These are phyloP conservation scores for Fusarium sp. DNA, from an alignment of 2,329 filamentous ascomycete species.

Conservation along the genomic window DNA sequence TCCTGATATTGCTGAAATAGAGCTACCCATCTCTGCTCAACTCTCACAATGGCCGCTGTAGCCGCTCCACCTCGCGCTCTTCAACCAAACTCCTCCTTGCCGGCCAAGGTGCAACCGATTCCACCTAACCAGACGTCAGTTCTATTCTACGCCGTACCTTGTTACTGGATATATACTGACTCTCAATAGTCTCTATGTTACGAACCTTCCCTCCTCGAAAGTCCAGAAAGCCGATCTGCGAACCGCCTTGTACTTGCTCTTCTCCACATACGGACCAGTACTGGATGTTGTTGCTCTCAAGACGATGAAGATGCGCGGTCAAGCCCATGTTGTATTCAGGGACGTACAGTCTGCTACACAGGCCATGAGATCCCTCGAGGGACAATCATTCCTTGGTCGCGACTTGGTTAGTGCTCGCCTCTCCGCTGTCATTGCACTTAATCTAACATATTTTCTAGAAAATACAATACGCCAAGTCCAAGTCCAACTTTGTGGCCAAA, in stretches of 20 bases:
- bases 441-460: slow-evolving; percentile 68
- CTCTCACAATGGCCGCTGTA: slow-evolving; percentile 53
- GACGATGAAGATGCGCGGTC: slow-evolving; percentile 93
- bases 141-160: slow-evolving; percentile 20
- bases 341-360: slow-evolving; percentile 94
- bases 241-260: slow-evolving; percentile 90
- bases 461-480: slow-evolving; percentile 91
- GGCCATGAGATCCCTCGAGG: slow-evolving; percentile 90
- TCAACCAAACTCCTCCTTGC: slow-evolving; percentile 59
- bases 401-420: slow-evolving; percentile 76
- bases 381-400: slow-evolving; percentile 86
- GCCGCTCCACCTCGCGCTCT: slow-evolving; percentile 58
- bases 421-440: not conserved
- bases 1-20: not conserved
- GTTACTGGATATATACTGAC: slow-evolving; percentile 14
- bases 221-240: slow-evolving; percentile 90
- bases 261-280: slow-evolving; percentile 93
- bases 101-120: slow-evolving; percentile 67
- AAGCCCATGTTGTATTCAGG: slow-evolving; percentile 92
- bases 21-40: not conserved
- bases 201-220: slow-evolving; percentile 88
- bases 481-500: slow-evolving; percentile 90
- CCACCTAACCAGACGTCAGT: slow-evolving; percentile 84
- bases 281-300: slow-evolving; percentile 93
- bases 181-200: slow-evolving; percentile 82